phyloP scores from a whole-genome alignment of 2,329 filamentous ascomycete species.

The Pseudogymnoascus sp. region DNA sequence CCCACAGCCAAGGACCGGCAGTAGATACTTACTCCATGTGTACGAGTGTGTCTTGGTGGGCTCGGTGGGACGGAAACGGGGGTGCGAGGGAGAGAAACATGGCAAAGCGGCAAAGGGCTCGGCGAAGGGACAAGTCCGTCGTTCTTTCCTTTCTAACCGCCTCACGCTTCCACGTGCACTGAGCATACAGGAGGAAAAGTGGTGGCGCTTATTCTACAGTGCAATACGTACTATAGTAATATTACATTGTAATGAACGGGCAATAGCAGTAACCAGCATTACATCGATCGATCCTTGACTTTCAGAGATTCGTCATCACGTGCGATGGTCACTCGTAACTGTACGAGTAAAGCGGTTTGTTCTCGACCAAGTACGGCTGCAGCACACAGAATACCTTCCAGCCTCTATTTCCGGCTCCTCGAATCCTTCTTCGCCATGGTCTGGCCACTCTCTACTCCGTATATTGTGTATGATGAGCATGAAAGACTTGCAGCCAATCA shows the following conservation, averaged over 20 bases:
- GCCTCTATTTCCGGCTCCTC: constrained; percentile 4
- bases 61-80: constrained; percentile 3
- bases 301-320: background rate
- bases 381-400: background rate
- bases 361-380: background rate
- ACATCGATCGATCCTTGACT: background rate
- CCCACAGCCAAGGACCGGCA: background rate
- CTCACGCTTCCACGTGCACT: background rate
- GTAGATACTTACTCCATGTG: background rate
- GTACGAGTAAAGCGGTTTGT: background rate
- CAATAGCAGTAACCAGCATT: background rate
- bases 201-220: background rate
- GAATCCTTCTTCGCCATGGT: background rate
- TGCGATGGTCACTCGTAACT: background rate
- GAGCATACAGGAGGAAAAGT: background rate
- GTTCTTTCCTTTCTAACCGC: background rate
- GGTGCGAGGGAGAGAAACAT: constrained; percentile 3
- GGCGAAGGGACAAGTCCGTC: background rate
- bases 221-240: background rate
- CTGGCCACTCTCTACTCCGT: background rate
- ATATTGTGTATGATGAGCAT: background rate
- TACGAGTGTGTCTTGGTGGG: background rate
- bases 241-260: background rate
- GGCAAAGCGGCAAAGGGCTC: background rate
- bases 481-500: background rate